These are phyloP conservation scores for Leishmania major DNA, from an alignment of 208 protist genomes.

Conservation along the genomic window DNA sequence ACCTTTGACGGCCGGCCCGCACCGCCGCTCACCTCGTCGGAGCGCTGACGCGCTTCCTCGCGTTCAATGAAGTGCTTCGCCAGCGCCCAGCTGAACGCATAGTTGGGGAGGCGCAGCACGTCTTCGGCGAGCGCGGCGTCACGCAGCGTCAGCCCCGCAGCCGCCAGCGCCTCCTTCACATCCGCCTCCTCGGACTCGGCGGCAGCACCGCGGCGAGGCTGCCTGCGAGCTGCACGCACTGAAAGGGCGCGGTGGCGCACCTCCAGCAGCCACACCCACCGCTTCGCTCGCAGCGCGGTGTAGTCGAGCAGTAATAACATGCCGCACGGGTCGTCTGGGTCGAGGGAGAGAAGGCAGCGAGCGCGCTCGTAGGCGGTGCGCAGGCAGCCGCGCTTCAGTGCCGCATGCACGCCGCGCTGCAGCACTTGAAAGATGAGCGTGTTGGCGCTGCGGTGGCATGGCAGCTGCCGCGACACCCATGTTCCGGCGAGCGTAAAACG, in stretches of 20 bases:
- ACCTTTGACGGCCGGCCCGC: conserved; percentile 48
- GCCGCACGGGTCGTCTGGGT: conserved; percentile 62
- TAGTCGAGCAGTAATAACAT: conserved; percentile 79
- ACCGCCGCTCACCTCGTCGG: neutral
- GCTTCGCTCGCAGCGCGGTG: conserved; percentile 70
- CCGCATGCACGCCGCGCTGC: conserved; percentile 63
- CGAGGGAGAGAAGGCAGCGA: conserved; percentile 77
- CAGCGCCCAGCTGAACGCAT: conserved; percentile 80
- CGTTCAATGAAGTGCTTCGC: conserved; percentile 75
- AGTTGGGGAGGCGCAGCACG: conserved; percentile 59
- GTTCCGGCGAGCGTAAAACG: conserved; percentile 61
- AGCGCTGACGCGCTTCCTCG: conserved; percentile 31
- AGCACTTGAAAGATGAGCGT: conserved; percentile 58
- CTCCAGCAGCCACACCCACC: conserved; percentile 87
- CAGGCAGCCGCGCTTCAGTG: conserved; percentile 71
- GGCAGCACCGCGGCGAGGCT: neutral
- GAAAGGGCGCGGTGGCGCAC: conserved; percentile 26
- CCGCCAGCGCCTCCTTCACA: conserved; percentile 10
- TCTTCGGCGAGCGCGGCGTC: conserved; percentile 28
- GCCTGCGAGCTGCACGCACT: conserved; percentile 1
- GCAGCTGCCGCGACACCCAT: conserved; percentile 56
- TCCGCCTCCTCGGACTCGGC: conserved; percentile 3
- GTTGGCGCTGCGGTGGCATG: conserved; percentile 37
- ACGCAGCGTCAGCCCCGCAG: neutral
- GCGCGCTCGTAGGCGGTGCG: conserved; percentile 73